Evolutionary conservation across 192 early-diverging fungal genomes (phyloP), one percentile per base, ranked within the genome.

Genomic region (Phycomyces nitens): DNA sequence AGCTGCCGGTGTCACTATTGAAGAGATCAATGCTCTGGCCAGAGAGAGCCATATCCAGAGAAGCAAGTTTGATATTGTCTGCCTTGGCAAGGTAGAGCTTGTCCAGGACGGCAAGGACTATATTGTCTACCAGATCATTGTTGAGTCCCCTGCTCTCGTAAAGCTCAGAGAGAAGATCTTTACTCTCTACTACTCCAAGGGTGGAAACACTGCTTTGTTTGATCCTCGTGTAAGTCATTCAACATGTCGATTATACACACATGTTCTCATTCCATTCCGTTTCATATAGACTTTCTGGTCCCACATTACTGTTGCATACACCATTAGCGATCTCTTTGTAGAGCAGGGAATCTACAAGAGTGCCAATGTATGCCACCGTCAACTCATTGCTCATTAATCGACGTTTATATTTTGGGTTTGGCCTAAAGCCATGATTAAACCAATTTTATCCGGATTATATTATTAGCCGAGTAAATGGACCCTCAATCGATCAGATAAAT

Each of bases 341-440:
- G 80, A 87, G 58, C 81, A 90, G 61, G 81, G 84, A 29, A 71
- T 92, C 40, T 90, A 77, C 73, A 92, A 92, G 68, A 83, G 85
- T 43, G 68, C 72, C 60, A 85, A 87, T 72, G 81, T 79, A 12
- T 92, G 90, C 69, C 82, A 83, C 53, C 79, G 82, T 39, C 74
- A 69, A n/a, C 70, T 86, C 14, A 29, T 42, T 10, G 18, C 44
- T 14, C 44, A 47, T 47, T 47, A 47, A 47, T 47, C 44, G 44
- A 18, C 44, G 12, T n/a, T n/a, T 3, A 47, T 7, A 2, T 3
- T 14, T 18, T 47, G 18, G 12, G 18, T n/a, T n/a, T 47, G 44
- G 2, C 12, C 2, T n/a, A 3, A 47, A 47, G 18, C 18, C 12
- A 47, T 2, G 18, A 47, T 47, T 3, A 47, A 47, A 47, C 18